These are phyloP conservation scores for Eremochloa ophiuroides DNA, from an alignment of 176 grass and related monocot species.

Conservation along the genomic window DNA sequence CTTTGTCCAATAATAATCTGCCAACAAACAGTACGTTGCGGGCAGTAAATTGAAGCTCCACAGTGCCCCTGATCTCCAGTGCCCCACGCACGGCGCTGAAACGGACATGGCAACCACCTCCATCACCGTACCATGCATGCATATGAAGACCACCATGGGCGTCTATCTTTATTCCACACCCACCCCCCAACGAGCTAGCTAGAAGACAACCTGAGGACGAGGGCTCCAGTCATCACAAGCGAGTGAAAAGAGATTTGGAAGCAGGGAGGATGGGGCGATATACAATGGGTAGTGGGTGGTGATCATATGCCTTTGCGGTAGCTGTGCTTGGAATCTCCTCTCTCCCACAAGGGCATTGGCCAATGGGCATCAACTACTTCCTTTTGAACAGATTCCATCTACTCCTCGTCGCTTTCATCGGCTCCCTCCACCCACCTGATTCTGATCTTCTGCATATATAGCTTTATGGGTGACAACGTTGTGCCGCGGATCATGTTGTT, in stretches of 20 bases:
- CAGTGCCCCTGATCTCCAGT: not conserved
- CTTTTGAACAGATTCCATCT: not conserved
- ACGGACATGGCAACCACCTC: constrained; percentile 32
- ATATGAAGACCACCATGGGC: constrained; percentile 5
- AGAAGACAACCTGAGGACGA: constrained; percentile 20
- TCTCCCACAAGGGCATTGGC: not conserved
- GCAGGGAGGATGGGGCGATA: not conserved
- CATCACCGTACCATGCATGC: not conserved
- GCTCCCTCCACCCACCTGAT: not conserved
- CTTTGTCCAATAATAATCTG: not conserved
- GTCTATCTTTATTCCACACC: not conserved
- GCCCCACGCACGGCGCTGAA: not conserved
- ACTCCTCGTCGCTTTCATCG: not conserved
- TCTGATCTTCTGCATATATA: not conserved
- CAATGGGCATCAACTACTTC: not conserved
- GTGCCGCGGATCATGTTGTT: not conserved
- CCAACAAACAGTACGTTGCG: constrained; percentile 18
- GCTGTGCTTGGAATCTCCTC: constrained; percentile 11
- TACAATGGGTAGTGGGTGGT: constrained; percentile 31
- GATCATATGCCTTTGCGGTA: constrained; percentile 1
- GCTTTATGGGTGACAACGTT: not conserved
- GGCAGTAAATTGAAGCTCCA: constrained; percentile 31
- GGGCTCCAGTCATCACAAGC: constrained; percentile 20
- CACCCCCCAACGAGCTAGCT: not conserved
- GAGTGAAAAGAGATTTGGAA: not conserved